Evolutionary conservation across 768 basidiomycete species (phyloP).

Genomic region (Jaapia argillacea): DNA sequence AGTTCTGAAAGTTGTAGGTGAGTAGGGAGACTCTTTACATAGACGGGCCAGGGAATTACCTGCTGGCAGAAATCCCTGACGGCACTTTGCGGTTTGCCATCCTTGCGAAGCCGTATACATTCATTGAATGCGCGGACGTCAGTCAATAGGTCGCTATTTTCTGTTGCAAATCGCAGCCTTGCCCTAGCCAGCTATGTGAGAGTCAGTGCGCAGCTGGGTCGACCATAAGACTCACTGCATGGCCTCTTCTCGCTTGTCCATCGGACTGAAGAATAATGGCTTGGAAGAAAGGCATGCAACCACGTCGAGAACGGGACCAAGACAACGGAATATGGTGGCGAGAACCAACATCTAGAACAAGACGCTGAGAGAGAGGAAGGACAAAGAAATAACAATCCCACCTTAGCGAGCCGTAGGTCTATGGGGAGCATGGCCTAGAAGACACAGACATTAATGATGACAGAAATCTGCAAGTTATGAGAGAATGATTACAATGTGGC

Average conservation of each 20-base stretch:
- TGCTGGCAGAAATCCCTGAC: slow-evolving; percentile 64
- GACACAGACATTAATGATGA: not conserved
- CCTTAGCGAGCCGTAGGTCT: slow-evolving; percentile 83
- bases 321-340: slow-evolving; percentile 72
- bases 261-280: slow-evolving; percentile 72
- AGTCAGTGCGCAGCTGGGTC: not conserved
- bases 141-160: slow-evolving; percentile 78
- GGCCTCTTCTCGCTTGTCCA: slow-evolving; percentile 79
- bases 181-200: slow-evolving; percentile 37
- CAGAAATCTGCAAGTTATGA: not conserved
- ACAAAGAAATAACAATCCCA: slow-evolving; percentile 13
- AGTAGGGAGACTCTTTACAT: slow-evolving; percentile 5
- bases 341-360: slow-evolving; percentile 74
- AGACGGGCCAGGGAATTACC: slow-evolving; percentile 21
- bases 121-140: slow-evolving; percentile 70
- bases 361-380: not conserved
- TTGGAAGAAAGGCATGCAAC: slow-evolving; percentile 82
- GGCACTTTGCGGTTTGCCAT: slow-evolving; percentile 35
- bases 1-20: slow-evolving; percentile 42
- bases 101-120: slow-evolving; percentile 37
- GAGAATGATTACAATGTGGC: slow-evolving; percentile 48
- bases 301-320: slow-evolving; percentile 74
- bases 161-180: slow-evolving; percentile 54
- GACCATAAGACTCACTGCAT: slow-evolving; percentile 35
- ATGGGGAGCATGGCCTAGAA: slow-evolving; percentile 75